Evolutionary conservation across 2,329 filamentous ascomycete species (phyloP).

Genomic region (Pseudocercospora fuligena): DNA sequence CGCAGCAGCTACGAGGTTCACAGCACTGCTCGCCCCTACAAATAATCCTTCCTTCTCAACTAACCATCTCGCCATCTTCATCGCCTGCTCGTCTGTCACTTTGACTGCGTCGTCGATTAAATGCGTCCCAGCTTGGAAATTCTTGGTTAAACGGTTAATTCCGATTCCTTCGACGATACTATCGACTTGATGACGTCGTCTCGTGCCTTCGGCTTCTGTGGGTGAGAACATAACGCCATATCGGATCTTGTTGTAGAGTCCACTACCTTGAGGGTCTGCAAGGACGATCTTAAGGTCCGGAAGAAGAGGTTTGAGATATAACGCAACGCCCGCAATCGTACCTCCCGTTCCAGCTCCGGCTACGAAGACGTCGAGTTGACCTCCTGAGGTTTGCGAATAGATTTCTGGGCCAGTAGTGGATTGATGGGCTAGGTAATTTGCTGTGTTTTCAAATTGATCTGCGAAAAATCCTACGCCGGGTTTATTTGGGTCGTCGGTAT

Average conservation of each 20-base stretch:
- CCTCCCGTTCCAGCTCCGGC: slow-evolving; percentile 94
- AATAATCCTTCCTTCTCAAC: slow-evolving; percentile 97
- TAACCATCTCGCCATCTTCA: slow-evolving; percentile 92
- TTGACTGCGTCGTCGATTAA: slow-evolving; percentile 88
- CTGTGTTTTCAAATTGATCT: slow-evolving; percentile 90
- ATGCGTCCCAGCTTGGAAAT: slow-evolving; percentile 85
- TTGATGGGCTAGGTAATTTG: slow-evolving; percentile 87
- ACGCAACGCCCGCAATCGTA: slow-evolving; percentile 84
- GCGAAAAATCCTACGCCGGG: slow-evolving; percentile 86
- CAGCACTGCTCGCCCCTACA: slow-evolving; percentile 90
- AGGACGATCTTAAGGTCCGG: slow-evolving; percentile 72
- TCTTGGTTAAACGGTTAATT: slow-evolving; percentile 90
- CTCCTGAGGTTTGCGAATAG: slow-evolving; percentile 70
- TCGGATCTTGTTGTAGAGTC: slow-evolving; percentile 87
- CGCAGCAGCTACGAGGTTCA: slow-evolving; percentile 87
- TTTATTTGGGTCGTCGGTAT: slow-evolving; percentile 63
- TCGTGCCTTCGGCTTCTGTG: slow-evolving; percentile 88
- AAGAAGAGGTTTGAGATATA: slow-evolving; percentile 78
- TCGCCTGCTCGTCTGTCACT: slow-evolving; percentile 86
- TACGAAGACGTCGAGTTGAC: slow-evolving; percentile 81
- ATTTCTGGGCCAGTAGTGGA: slow-evolving; percentile 89
- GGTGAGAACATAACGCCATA: slow-evolving; percentile 94
- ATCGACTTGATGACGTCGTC: slow-evolving; percentile 88
- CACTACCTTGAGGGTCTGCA: slow-evolving; percentile 92
- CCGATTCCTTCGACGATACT: slow-evolving; percentile 95